These are phyloP conservation scores for Trichoderma gamsii DNA, from an alignment of 495 filamentous ascomycete species.

Conservation along the genomic window DNA sequence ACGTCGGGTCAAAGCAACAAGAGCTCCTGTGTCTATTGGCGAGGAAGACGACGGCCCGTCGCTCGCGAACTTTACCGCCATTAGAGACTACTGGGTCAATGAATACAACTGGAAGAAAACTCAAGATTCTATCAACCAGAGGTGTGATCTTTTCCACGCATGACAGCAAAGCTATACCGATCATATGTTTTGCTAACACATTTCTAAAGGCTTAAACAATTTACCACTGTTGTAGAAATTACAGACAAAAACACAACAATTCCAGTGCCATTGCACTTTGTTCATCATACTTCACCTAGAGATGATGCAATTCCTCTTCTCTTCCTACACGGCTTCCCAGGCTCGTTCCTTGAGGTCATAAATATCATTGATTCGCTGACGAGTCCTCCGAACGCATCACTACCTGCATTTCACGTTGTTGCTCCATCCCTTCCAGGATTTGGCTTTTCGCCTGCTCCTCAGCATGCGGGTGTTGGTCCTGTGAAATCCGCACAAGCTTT, in stretches of 20 bases:
- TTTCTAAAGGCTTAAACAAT: neutral
- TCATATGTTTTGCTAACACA: neutral
- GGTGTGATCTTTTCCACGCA: neutral
- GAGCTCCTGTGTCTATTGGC: neutral
- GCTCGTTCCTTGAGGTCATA: slow-evolving; percentile 60
- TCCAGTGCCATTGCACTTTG: slow-evolving; percentile 14
- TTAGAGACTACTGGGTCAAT: slow-evolving; percentile 14
- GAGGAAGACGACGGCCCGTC: neutral
- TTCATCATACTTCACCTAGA: slow-evolving; percentile 14
- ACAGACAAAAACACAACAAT: neutral
- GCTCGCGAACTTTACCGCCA: neutral
- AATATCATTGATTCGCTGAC: slow-evolving; percentile 55
- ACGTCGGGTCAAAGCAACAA: neutral
- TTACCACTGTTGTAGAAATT: slow-evolving; percentile 2
- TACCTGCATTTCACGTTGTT: slow-evolving; percentile 55
- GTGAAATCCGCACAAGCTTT: slow-evolving; percentile 55
- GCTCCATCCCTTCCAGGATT: slow-evolving; percentile 64
- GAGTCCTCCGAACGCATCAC: slow-evolving; percentile 30
- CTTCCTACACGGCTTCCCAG: slow-evolving; percentile 61
- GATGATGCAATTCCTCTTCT: slow-evolving; percentile 49
- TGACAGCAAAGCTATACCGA: neutral
- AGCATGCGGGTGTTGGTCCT: slow-evolving; percentile 50
- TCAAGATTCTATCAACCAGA: neutral
- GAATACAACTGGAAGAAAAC: slow-evolving; percentile 13
- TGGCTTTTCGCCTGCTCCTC: slow-evolving; percentile 53